Base-by-base conservation (phyloP, 345 rosid genomes). In the Populus pruinosa region DNA sequence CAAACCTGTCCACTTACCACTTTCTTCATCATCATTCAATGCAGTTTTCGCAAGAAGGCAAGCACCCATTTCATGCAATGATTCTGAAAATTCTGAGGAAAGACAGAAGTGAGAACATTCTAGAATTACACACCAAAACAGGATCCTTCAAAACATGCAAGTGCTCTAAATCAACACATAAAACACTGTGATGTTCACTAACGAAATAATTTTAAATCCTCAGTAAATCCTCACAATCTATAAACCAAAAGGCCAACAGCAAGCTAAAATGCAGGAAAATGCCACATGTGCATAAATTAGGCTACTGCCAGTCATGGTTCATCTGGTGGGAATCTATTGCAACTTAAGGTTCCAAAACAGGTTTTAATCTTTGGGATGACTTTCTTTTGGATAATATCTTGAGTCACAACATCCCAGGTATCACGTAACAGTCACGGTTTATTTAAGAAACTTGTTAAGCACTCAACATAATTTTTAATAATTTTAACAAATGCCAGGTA, bases 31-130 rank as follows among this genome's bases (percentile, higher is more conserved):
- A 76, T 87, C 89, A 63, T 90, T 89, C 44, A 91, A 86, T 16
- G 97, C 87, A 25, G 89, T 92, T 86, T 87, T 90, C 85, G 90
- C 93, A 23, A 96, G 93, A 64, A 96, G 90, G 87, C 94, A 94
- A 63, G 89, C 80, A 79, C 99, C 98, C 97, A 96, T 86, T 86
- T 96, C 98, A 74, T 80, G 93, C 83, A 94, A 78, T 16, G 99
- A 91, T 76, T 92, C 98, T 3, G 99, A 94, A 86, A 96, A 94
- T 86, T 96, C 98, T 96, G 89, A 44, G 69, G 36, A 49, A 2
- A 36, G 70, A 69, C 1, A 27, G 10, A 56, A 6, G 41, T 71
- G 65, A 63, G 64, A 64, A 21, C 56, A 35, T 31, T 33, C 16
- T 36, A 71, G 4, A 78, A 72, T 47, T 18, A 59, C 75, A 47